Percentiles rank a stretch among this genome's conserved stretches.
Conservation (phyloP, 2,329 filamentous ascomycete species). For the Elsinoe perseae region DNA sequence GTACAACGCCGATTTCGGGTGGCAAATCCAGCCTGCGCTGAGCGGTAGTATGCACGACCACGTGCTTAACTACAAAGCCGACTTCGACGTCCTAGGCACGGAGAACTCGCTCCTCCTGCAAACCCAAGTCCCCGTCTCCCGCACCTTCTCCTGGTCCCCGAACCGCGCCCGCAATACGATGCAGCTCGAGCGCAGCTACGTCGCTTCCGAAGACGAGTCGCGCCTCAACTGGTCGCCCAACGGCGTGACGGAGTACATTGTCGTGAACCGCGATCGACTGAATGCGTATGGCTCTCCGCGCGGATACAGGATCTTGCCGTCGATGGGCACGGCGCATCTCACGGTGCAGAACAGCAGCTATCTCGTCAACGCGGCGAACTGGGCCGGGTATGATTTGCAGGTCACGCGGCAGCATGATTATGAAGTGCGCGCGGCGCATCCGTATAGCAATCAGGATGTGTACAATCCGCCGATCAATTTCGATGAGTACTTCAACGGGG, state of each 20-base stretch:
- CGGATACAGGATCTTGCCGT: constrained; percentile 45
- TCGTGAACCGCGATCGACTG: constrained; percentile 45
- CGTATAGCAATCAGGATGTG: constrained; percentile 33
- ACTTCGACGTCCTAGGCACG: constrained; percentile 45
- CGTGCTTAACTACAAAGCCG: constrained; percentile 49
- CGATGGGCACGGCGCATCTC: constrained; percentile 23
- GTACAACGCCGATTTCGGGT: constrained; percentile 45
- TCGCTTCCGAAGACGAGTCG: constrained; percentile 33
- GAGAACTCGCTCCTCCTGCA: constrained; percentile 37
- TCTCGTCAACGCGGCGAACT: constrained; percentile 27
- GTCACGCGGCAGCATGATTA: constrained; percentile 41
- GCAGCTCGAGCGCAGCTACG: constrained; percentile 39
- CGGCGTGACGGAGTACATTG: constrained; percentile 39
- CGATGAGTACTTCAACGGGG: constrained; percentile 37
- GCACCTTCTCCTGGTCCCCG: constrained; percentile 44
- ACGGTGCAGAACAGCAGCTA: constrained; percentile 25
- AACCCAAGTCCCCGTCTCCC: constrained; percentile 26
- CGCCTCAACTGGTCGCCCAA: constrained; percentile 44
- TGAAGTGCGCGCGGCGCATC: constrained; percentile 33
- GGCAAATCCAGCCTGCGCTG: constrained; percentile 42
- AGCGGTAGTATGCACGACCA: constrained; percentile 50
- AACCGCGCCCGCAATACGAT: constrained; percentile 45
- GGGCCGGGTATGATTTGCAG: constrained; percentile 34
- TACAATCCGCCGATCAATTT: constrained; percentile 40
- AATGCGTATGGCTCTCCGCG: constrained; percentile 47